Base-by-base conservation (phyloP, 2,329 filamentous ascomycete genomes). In the Diaporthe longicolla region DNA sequence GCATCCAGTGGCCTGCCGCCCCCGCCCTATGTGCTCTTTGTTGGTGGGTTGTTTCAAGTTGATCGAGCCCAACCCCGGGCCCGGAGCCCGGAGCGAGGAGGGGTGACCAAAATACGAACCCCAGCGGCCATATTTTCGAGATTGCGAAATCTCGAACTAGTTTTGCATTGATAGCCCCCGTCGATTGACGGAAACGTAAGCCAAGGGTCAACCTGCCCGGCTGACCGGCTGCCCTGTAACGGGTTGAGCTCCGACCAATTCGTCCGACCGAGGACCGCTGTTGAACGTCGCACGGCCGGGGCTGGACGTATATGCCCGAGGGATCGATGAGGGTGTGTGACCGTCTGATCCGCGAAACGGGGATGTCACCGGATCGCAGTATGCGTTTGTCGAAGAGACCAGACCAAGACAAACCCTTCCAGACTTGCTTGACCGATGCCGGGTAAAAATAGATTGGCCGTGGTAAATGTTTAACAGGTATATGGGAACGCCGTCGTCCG, bases 11-110 rank as follows among this genome's bases (percentile, higher is more conserved):
- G 24, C 21, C 57, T 43, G 45, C 57, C 26, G 24, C 21, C 57
- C 55, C 26, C 69, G 26, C 50, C 57, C 40, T 59, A 21, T 26
- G 43, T 52, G 32, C 24, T 54, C 43, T 63, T 52, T 55, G 70
- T 54, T 63, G 57, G 48, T 71, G 32, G 57, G 70, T 54, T 71
- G 70, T 71, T 71, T 71, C 57, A 63, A 63, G 57, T 71, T 54
- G 45, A 54, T 54, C 70, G 8, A 54, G 50, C 43, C 57, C 69
- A 63, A 40, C 10, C 69, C 45, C 57, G 15, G 68, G n/a, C n/a
- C 40, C 55, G 24, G n/a, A 61, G 35, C 35, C 68, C 57, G 54
- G 11, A 40, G 37, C 24, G 55, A 26, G 24, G 40, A 32, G 35
- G 29, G n/a, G 21, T 35, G 54, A 37, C 48, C 45, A 32, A 55